Evolutionary conservation across 495 filamentous ascomycete species (phyloP).

Genomic region (Choiromyces venosus): DNA sequence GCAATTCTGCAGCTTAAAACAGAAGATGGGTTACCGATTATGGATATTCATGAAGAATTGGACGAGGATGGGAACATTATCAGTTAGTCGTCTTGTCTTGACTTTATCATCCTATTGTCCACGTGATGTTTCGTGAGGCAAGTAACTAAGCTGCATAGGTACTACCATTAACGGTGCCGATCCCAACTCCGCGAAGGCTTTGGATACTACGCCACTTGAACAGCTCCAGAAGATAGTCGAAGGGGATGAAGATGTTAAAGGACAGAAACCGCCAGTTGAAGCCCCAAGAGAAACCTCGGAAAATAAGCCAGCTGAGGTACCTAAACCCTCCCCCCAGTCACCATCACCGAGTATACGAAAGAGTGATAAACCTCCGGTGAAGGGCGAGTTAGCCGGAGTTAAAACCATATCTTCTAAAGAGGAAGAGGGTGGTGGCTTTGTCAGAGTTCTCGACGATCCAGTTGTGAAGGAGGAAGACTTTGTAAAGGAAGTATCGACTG

Average conservation of each 20-base stretch:
- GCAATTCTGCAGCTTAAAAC: constrained; percentile 47
- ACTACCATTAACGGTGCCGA: constrained; percentile 36
- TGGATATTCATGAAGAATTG: constrained; percentile 83
- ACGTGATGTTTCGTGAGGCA: neutral
- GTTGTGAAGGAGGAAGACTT: constrained; percentile 22
- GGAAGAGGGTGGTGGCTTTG: constrained; percentile 34
- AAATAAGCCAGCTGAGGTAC: constrained; percentile 4
- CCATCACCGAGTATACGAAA: neutral
- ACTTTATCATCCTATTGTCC: neutral
- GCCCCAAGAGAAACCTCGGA: constrained; percentile 32
- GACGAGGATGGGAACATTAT: constrained; percentile 88
- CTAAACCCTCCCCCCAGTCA: constrained; percentile 17
- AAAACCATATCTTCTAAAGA: constrained; percentile 20
- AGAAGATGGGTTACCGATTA: constrained; percentile 67
- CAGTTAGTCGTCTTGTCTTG: constrained; percentile 18
- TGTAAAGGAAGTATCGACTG: constrained; percentile 48
- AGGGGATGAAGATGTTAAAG: constrained; percentile 46
- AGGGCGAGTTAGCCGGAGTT: neutral
- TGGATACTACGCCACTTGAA: constrained; percentile 43
- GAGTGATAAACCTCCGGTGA: constrained; percentile 7
- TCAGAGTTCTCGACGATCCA: constrained; percentile 32
- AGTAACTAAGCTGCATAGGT: constrained; percentile 3
- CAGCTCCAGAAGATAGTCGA: constrained; percentile 51
- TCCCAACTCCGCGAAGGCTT: constrained; percentile 36
- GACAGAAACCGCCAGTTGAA: constrained; percentile 45